Percentiles rank a stretch among this genome's conserved stretches.
Evolutionary conservation across 2,329 filamentous ascomycete species (phyloP).

Genomic region (Emericellopsis cladophorae): DNA sequence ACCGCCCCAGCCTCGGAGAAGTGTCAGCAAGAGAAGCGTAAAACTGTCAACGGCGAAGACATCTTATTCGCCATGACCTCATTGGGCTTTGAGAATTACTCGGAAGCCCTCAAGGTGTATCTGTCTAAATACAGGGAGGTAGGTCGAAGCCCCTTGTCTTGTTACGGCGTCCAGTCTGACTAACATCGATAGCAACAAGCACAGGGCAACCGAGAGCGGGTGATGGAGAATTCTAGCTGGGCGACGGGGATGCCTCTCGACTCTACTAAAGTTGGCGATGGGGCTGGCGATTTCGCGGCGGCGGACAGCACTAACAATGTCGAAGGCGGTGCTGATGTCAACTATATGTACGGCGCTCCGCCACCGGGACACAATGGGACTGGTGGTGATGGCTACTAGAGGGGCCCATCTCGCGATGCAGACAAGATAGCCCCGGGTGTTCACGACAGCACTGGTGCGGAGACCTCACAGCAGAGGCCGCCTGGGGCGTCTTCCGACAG

Average conservation of each 20-base stretch:
- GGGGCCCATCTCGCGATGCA: no score
- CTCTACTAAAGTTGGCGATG: conserved; percentile 5
- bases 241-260: conserved; percentile 13
- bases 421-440: no score
- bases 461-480: no score
- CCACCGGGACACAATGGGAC: conserved; percentile 47
- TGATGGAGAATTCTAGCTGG: conserved; percentile 20
- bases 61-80: conserved; percentile 99
- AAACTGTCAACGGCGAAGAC: conserved; percentile 97
- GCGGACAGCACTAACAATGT: conserved; percentile 24
- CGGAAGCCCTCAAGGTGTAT: conserved; percentile 96
- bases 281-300: conserved; percentile 25
- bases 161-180: no score
- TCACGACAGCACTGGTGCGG: no score
- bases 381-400: conserved; percentile 38
- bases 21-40: conserved; percentile 97
- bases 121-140: conserved; percentile 96
- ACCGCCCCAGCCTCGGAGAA: conserved; percentile 74
- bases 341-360: conserved; percentile 40
- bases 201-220: conserved; percentile 25
- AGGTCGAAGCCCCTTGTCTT: conserved; percentile 23
- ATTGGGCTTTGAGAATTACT: conserved; percentile 96
- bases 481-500: no score
- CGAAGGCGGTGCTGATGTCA: conserved; percentile 26
- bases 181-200: conserved; percentile 22